Base-by-base conservation (phyloP, 1,284 basidiomycete species). In the Marasmius fiardii region DNA sequence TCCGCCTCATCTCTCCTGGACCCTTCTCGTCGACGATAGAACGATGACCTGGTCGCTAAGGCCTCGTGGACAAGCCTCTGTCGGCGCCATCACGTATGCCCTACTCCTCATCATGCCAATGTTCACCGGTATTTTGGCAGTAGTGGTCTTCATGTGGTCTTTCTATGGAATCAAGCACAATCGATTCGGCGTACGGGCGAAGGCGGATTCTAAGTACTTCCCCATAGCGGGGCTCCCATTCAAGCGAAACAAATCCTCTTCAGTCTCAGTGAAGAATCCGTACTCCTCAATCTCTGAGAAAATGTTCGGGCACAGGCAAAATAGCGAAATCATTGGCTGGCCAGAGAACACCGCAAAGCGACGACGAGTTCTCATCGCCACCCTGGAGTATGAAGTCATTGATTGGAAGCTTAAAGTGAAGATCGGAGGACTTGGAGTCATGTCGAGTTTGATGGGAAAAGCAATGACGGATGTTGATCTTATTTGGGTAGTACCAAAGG, bases 351-450 rank as follows among this genome's bases (percentile, higher is more conserved):
- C 88, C 71, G 80, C 86, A 65, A 95, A 95, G 73, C 83, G 93
- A 48, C 82, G 93, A 69, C 93, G 90, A 71, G 91, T 94, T 24
- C 80, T 96, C 53, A 95, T 96, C 60, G 78, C 93, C 10, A 95
- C 93, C 0, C 80, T 96, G 56, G 93, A 96, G 72, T 96, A 96
- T 71, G 93, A 96, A 71, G 92, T 96, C 66, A 86, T 95, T 64
- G 93, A 95, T 68, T 96, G 93, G 93, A 95, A 95, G 74, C 72
- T 95, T 59, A 95, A 95, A 74, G 93, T 96, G 77, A 95, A 95
- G 79, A 95, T 95, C 63, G 93, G 93, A 75, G 93, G 93, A 74
- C 80, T 96, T 26, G 93, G 93, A 81, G 93, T 95, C 77, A 95
- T 96, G 93, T 95, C 93, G 4, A 88, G 88, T 71, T 77, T 96